These are phyloP conservation scores for Phytophthora quininea DNA, from an alignment of 352 stramenopile species.

Conservation along the genomic window DNA sequence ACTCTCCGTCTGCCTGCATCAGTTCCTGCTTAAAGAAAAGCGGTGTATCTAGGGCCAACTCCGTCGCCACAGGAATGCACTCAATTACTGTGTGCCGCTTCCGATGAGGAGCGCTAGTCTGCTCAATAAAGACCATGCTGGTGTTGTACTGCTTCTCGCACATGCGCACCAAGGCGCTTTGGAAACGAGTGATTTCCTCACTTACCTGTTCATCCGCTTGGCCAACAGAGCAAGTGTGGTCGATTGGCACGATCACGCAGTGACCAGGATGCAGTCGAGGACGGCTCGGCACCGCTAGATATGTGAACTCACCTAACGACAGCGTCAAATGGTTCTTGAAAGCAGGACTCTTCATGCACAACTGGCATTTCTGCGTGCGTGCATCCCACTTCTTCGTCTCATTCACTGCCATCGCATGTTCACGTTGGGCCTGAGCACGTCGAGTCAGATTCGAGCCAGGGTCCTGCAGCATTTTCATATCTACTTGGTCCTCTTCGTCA, in stretches of 20 bases:
- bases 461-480: slow-evolving; percentile 64
- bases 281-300: slow-evolving; percentile 66
- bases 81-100: slow-evolving; percentile 79
- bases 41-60: slow-evolving; percentile 66
- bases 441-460: slow-evolving; percentile 63
- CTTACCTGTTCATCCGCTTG: slow-evolving; percentile 67
- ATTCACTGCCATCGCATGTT: slow-evolving; percentile 54
- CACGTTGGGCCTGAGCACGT: slow-evolving; percentile 55
- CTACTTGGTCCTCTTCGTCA: slow-evolving; percentile 82
- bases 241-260: slow-evolving; percentile 78
- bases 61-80: slow-evolving; percentile 75
- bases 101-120: slow-evolving; percentile 64
- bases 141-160: slow-evolving; percentile 55
- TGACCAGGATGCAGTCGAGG: slow-evolving; percentile 64
- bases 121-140: slow-evolving; percentile 82
- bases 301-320: slow-evolving; percentile 78
- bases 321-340: slow-evolving; percentile 88
- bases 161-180: slow-evolving; percentile 62
- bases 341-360: slow-evolving; percentile 68
- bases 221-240: slow-evolving; percentile 66
- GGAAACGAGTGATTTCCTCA: slow-evolving; percentile 73
- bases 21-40: slow-evolving; percentile 89
- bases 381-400: slow-evolving; percentile 77
- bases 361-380: slow-evolving; percentile 63
- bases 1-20: slow-evolving; percentile 76